A percentile compares a stretch with the other conserved stretches of the same genome.
Conservation (phyloP, 31 red algal genomes). For the Endocladia muricata region DNA sequence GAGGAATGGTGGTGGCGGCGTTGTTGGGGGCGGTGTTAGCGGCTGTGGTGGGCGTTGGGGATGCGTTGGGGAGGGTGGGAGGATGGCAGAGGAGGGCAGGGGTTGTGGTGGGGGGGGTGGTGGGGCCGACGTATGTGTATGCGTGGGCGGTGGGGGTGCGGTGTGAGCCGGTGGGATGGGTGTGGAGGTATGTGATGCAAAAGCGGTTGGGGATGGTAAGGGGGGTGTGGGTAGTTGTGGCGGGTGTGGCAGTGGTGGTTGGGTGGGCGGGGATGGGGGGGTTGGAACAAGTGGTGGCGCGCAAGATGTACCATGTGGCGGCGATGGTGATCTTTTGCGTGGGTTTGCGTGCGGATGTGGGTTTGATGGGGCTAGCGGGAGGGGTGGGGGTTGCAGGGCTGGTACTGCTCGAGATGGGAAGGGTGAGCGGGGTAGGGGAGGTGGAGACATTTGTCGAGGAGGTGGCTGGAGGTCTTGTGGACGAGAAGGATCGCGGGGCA, state of each 20-base stretch:
- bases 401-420: slow-evolving; percentile 15
- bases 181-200: neutral
- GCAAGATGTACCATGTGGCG: slow-evolving; percentile 30
- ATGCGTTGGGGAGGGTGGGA: neutral
- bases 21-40: slow-evolving; percentile 15
- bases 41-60: slow-evolving; percentile 12
- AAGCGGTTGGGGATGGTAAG: neutral
- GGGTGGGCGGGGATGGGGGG: neutral
- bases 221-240: slow-evolving; percentile 1
- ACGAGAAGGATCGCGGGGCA: slow-evolving; percentile 66
- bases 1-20: neutral
- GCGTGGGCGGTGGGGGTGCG: neutral
- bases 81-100: neutral
- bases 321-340: slow-evolving; percentile 10
- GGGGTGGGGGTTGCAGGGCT: slow-evolving; percentile 28
- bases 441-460: neutral
- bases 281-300: slow-evolving; percentile 4
- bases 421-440: neutral
- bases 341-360: slow-evolving; percentile 9
- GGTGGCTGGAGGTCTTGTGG: slow-evolving; percentile 40
- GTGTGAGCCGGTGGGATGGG: slow-evolving; percentile 12
- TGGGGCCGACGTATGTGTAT: slow-evolving; percentile 1
- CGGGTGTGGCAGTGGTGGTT: neutral
- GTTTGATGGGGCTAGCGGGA: slow-evolving; percentile 12
- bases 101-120: neutral